Percentiles rank a stretch among this genome's conserved stretches.
Evolutionary conservation across 768 basidiomycete species (phyloP).

Genomic region (Hydnum rufescens): DNA sequence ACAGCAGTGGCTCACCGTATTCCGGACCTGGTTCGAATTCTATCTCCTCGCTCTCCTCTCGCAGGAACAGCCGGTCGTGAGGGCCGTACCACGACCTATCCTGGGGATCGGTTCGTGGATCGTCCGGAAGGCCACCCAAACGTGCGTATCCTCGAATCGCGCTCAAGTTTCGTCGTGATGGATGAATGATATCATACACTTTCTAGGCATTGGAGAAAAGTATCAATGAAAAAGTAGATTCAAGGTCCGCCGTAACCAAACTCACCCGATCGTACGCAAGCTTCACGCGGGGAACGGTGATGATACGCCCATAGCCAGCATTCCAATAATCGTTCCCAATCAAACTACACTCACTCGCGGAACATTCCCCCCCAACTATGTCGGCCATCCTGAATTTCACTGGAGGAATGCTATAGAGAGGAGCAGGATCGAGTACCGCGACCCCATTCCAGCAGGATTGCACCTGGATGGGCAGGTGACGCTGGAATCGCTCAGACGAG

Average conservation of each 20-base stretch:
- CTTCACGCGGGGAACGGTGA: slow-evolving; percentile 96
- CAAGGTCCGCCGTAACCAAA: slow-evolving; percentile 3
- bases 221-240: not conserved
- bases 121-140: slow-evolving; percentile 91
- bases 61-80: slow-evolving; percentile 81
- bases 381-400: slow-evolving; percentile 92
- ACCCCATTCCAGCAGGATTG: slow-evolving; percentile 99
- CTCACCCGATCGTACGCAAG: slow-evolving; percentile 80
- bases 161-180: slow-evolving; percentile 74
- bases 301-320: slow-evolving; percentile 83
- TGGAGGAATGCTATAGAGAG: slow-evolving; percentile 80
- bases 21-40: slow-evolving; percentile 66
- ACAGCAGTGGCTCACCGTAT: slow-evolving; percentile 40
- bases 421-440: slow-evolving; percentile 85
- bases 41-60: slow-evolving; percentile 64
- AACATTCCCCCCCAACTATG: slow-evolving; percentile 76
- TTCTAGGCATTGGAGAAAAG: slow-evolving; percentile 35
- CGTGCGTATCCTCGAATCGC: slow-evolving; percentile 86
- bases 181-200: slow-evolving; percentile 92
- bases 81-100: slow-evolving; percentile 97
- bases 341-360: slow-evolving; percentile 84
- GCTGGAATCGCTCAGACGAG: slow-evolving; percentile 65
- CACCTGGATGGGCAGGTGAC: slow-evolving; percentile 85
- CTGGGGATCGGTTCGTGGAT: slow-evolving; percentile 91
- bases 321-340: slow-evolving; percentile 99